Conservation (phyloP, 2,329 filamentous ascomycete species). For the Elsinoe necatrix region DNA sequence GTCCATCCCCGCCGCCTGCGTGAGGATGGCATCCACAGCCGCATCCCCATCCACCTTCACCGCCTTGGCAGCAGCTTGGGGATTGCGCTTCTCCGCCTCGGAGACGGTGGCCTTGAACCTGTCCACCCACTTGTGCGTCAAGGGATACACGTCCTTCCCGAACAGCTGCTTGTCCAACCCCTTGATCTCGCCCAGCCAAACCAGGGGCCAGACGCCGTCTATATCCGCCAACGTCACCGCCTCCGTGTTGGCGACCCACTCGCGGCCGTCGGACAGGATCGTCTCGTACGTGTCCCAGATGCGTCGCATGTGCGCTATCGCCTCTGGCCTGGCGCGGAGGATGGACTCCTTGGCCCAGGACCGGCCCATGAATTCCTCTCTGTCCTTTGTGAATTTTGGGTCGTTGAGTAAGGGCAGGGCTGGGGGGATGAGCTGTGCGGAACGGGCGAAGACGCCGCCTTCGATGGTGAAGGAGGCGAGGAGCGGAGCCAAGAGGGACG, state of each 20-base stretch:
- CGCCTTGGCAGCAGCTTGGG: constrained; percentile 31
- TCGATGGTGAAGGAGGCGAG: constrained; percentile 51
- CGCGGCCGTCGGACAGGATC: constrained; percentile 56
- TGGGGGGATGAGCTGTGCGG: constrained; percentile 49
- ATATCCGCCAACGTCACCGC: constrained; percentile 56
- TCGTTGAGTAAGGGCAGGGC: constrained; percentile 48
- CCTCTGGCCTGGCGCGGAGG: constrained; percentile 44
- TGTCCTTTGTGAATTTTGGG: constrained; percentile 52
- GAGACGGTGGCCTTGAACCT: constrained; percentile 49
- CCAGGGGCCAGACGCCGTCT: constrained; percentile 48
- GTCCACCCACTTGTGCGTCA: constrained; percentile 54
- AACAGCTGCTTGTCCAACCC: constrained; percentile 48
- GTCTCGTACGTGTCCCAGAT: constrained; percentile 53
- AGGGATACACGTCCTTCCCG: constrained; percentile 47
- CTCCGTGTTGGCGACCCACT: constrained; percentile 52
- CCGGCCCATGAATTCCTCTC: constrained; percentile 39
- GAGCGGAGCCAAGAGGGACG: constrained; percentile 44
- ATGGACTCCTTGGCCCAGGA: constrained; percentile 35
- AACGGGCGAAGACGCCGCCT: constrained; percentile 47
- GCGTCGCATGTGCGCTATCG: constrained; percentile 46
- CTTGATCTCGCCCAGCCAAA: constrained; percentile 55
- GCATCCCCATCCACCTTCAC: constrained; percentile 32
- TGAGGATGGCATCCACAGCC: background rate
- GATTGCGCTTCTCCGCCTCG: constrained; percentile 31
- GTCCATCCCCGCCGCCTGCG: constrained; percentile 46